phyloP scores from a whole-genome alignment of 176 grass and related monocot genomes.

The Olyra latifolia region DNA sequence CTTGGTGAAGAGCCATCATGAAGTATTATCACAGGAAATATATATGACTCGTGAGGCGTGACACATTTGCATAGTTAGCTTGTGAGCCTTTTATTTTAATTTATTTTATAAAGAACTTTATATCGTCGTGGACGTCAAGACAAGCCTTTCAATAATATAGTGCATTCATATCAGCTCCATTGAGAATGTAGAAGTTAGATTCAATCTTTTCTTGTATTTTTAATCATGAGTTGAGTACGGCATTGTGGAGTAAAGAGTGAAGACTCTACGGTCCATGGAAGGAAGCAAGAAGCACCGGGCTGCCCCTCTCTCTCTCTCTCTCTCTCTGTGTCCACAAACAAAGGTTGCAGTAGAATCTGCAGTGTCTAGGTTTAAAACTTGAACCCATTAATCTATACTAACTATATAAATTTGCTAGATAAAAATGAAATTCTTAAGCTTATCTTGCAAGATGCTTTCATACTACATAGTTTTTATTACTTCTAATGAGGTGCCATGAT shows the following conservation, averaged over 20 bases:
- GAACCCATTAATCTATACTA: no score
- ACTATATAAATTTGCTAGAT: no score
- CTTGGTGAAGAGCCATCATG: neutral
- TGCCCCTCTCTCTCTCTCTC: no score
- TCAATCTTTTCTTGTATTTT: constrained; percentile 9
- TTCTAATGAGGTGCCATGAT: no score
- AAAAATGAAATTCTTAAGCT: no score
- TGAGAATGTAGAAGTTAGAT: neutral
- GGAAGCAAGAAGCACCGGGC: neutral
- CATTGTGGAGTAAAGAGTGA: constrained; percentile 12
- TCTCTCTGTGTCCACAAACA: no score
- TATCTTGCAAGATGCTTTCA: no score
- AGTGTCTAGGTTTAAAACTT: no score
- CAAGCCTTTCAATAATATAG: neutral
- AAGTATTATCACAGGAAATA: neutral
- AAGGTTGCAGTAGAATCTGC: no score
- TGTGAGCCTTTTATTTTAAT: neutral
- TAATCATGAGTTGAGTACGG: neutral
- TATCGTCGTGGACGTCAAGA: neutral
- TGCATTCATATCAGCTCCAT: neutral
- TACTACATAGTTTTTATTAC: no score
- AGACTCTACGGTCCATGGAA: constrained; percentile 24
- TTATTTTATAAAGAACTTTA: neutral
- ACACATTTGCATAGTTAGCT: neutral
- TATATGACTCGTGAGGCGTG: neutral